These are phyloP conservation scores for Phytopythium boreale DNA, from an alignment of 352 stramenopile genomes.

Conservation along the genomic window DNA sequence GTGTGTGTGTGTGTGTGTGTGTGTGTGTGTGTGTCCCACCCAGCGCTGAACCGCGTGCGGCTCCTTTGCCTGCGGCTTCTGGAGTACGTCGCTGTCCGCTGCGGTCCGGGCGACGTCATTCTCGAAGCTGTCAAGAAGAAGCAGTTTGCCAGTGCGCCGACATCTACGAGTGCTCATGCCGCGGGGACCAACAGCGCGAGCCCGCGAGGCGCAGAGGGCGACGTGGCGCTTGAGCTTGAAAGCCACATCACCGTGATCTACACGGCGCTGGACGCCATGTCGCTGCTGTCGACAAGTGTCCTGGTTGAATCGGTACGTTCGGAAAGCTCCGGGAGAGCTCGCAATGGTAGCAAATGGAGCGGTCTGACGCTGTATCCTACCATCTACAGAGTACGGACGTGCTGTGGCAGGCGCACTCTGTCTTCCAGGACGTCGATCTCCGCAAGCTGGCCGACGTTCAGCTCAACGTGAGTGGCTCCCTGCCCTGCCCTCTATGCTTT, in stretches of 20 bases:
- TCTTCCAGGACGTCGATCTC: constrained; percentile 49
- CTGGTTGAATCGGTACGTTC: constrained; percentile 30
- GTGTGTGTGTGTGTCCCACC: too few relatives aligned
- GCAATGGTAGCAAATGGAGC: background rate
- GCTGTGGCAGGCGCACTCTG: constrained; percentile 29
- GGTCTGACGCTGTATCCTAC: background rate
- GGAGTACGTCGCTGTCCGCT: constrained; percentile 40
- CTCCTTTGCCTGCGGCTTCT: constrained; percentile 50
- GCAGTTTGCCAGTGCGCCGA: background rate
- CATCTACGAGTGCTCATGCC: too few relatives aligned
- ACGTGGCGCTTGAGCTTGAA: constrained; percentile 50
- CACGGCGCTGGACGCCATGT: constrained; percentile 20
- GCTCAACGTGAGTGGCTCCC: constrained; percentile 39
- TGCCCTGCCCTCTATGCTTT: background rate
- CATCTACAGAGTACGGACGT: constrained; percentile 15
- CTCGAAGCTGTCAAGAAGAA: constrained; percentile 33
- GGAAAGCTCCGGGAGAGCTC: background rate
- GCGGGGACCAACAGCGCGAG: too few relatives aligned
- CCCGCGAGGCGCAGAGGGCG: constrained; percentile 31
- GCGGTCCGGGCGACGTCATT: constrained; percentile 30
- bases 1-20: too few relatives aligned
- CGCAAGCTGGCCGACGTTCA: constrained; percentile 40
- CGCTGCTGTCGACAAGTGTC: constrained; percentile 17
- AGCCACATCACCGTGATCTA: constrained; percentile 40
- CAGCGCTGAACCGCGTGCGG: constrained; percentile 47